Conservation (phyloP, 129 eudicot genomes). For the Centaurea solstitialis region DNA sequence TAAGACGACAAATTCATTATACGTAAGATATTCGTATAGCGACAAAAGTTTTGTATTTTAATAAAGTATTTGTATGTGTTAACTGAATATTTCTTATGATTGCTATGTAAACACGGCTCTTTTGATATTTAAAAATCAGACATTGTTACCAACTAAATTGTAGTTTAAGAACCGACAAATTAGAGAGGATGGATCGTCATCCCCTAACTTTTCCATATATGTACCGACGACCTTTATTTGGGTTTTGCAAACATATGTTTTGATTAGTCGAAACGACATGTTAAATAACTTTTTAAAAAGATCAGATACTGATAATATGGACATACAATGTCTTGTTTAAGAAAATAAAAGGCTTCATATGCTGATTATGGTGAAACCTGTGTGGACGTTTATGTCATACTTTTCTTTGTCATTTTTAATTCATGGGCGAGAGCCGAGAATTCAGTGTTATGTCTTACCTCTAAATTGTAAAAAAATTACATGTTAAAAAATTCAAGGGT, state of each 20-base stretch:
- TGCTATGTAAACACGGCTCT: constrained; percentile 4
- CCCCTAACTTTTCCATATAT: not conserved
- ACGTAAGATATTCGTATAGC: constrained; percentile 3
- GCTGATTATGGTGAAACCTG: constrained; percentile 17
- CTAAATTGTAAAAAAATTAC: not conserved
- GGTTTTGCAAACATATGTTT: constrained; percentile 8
- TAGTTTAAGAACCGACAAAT: constrained; percentile 33
- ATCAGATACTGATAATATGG: not conserved
- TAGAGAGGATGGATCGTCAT: constrained; percentile 6
- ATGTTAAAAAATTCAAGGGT: not conserved
- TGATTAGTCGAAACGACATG: constrained; percentile 7
- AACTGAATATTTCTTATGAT: not conserved
- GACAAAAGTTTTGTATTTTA: not conserved
- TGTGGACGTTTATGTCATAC: not conserved
- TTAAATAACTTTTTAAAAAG: not conserved
- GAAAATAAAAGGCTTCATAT: constrained; percentile 1
- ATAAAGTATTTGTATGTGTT: constrained; percentile 18
- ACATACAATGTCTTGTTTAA: constrained; percentile 10
- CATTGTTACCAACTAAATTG: constrained; percentile 2
- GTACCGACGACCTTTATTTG: constrained; percentile 11
- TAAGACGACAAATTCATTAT: constrained; percentile 15
- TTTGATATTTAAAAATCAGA: not conserved
- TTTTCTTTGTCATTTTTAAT: not conserved
- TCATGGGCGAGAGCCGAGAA: not conserved
- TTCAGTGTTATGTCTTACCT: not conserved